These are phyloP conservation scores for Physaria fendleri DNA, from an alignment of 345 rosid genomes.

Conservation along the genomic window DNA sequence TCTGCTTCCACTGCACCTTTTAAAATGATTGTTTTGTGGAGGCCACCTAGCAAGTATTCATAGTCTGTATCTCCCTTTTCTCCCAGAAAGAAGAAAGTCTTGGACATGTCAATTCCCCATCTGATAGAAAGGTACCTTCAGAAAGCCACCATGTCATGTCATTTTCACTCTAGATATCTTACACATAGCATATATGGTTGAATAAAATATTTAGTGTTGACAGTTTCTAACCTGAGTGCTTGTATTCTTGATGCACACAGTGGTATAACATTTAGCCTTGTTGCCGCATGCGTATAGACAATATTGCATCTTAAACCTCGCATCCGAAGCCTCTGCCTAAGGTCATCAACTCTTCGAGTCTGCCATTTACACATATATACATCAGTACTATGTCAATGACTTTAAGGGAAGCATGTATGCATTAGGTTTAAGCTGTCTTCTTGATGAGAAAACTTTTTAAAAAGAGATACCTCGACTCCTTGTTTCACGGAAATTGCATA, in stretches of 20 bases:
- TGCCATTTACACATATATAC: conserved; percentile 31
- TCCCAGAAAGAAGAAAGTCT: conserved; percentile 57
- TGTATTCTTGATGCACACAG: conserved; percentile 76
- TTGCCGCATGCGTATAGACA: conserved; percentile 53
- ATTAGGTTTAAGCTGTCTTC: background rate
- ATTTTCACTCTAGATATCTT: background rate
- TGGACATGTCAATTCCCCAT: conserved; percentile 73
- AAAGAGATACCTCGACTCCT: conserved; percentile 49
- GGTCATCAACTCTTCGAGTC: conserved; percentile 57
- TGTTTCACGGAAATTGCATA: conserved; percentile 55
- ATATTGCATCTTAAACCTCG: conserved; percentile 75
- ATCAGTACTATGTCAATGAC: conserved; percentile 4
- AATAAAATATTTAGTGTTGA: background rate
- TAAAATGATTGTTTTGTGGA: conserved; percentile 58
- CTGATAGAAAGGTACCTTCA: conserved; percentile 76
- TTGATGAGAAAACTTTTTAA: background rate
- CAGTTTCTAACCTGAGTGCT: conserved; percentile 59
- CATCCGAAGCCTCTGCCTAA: conserved; percentile 76
- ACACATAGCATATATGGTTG: background rate
- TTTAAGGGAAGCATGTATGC: background rate
- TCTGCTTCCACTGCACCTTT: conserved; percentile 50
- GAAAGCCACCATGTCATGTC: conserved; percentile 5
- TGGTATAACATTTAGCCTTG: conserved; percentile 70
- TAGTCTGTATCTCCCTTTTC: conserved; percentile 83
- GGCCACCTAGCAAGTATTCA: conserved; percentile 62